Base-by-base conservation (phyloP, 805 yeast species). In the Saturnispora dispora region DNA sequence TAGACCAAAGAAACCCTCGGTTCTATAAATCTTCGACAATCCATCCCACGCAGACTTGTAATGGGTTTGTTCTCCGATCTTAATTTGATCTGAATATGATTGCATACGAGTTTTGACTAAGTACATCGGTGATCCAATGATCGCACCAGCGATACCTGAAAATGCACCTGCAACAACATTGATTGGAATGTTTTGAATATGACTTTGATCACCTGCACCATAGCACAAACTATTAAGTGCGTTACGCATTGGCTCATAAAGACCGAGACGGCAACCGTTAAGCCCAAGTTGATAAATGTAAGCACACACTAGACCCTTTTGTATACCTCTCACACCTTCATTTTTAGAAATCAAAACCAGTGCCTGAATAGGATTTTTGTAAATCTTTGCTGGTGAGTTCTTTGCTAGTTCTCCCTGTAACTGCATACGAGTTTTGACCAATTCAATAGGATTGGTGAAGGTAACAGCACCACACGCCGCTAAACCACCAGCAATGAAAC, bases 391-490 rank as follows among this genome's bases (percentile, higher is more conserved):
- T 40, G 75, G 70, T 5, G 70, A 73, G 32, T 73, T 65, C 13
- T 83, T 74, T 11, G 79, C 71, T 48, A 91, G 73, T 69, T 93
- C 98, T 54, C 99, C 99, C 68, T 93, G 97, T 45, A 93, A 73
- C 67, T 93, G 99, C 95, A 91, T 86, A 70, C 98, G 74, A 8
- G 96, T 93, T 71, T 93, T 93, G 59, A 91, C 88, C 55, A 93
- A 73, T 68, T 93, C 99, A 56, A 93, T 84, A 5, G 99, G 99
- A 65, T 93, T 93, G 4, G 98, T 90, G 64, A 91, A 83, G 0
- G 97, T 91, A 44, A 93, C 99, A 0, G 99, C 98, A 50, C 95
- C 93, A 72, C 98, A 90, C 3, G 98, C 97, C 3, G 99, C 99
- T 15, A 85, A 53, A 8, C 93, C 96, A 51, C 96, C 97, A 4